Conservation (phyloP, 805 yeast species). For the Saturnispora zaruensis region DNA sequence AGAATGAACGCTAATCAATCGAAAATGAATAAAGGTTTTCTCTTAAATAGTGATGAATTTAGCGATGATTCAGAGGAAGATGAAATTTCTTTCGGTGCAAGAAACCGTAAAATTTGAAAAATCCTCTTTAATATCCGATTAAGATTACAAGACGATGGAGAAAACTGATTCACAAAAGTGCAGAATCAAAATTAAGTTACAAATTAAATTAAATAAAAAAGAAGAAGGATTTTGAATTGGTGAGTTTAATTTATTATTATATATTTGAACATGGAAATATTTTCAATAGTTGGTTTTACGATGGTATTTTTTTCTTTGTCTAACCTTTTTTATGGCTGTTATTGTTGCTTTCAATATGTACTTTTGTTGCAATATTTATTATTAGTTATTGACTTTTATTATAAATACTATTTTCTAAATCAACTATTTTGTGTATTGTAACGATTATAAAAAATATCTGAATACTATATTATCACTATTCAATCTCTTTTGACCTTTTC, state of each 20-base stretch:
- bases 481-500: slow-evolving; percentile 9
- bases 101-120: neutral
- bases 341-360: neutral
- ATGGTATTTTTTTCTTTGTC: neutral
- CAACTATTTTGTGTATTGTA: no score
- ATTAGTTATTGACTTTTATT: neutral
- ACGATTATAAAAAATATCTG: neutral
- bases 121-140: neutral
- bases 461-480: neutral
- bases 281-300: neutral
- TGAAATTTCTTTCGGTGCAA: slow-evolving; percentile 7
- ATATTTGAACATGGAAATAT: neutral
- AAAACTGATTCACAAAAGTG: neutral
- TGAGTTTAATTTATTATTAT: neutral
- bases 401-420: no score
- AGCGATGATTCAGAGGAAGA: slow-evolving; percentile 5
- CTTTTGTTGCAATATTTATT: neutral
- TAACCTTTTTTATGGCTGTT: neutral
- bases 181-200: neutral
- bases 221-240: neutral
- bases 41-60: neutral
- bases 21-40: neutral
- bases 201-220: neutral
- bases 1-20: slow-evolving; percentile 2
- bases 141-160: no score